Base-by-base conservation (phyloP, 2,329 filamentous ascomycete genomes). In the Rhinocladiella similis region DNA sequence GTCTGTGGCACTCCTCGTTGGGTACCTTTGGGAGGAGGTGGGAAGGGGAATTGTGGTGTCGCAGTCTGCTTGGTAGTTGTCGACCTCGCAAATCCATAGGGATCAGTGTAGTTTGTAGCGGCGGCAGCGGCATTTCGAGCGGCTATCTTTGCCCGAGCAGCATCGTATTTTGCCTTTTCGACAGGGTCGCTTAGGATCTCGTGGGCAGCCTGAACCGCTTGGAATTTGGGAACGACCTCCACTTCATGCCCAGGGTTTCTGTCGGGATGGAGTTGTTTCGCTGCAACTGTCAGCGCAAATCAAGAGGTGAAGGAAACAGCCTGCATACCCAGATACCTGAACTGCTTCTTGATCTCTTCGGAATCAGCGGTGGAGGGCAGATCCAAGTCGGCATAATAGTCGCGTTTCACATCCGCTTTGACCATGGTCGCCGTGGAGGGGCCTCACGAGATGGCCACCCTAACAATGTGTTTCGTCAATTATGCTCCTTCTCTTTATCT, bases 311-410 rank as follows among this genome's bases (percentile, higher is more conserved):
- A 36, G 16, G 14, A 45, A 16, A 35, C 13, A 42, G 63, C 78
- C 56, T 76, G 20, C 43, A n/a, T 46, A 90, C 88, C 88, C 68
- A 96, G 82, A 72, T 91, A 91, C 64, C 88, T 84, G 73, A 91
- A 96, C 67, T 92, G 88, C 72, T 88, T 94, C 76, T 90, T 93
- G 69, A 96, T 86, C 39, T 94, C 90, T 27, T 86, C 83, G 42
- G 84, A 75, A 63, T 88, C 84, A 51, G 89, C 89, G 65, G 81
- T 82, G 10, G 82, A 76, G 1, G 83, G 73, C 54, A 96, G 75
- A 62, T 90, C 89, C 53, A 96, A 80, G 75, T 95, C 91, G 60
- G 85, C 87, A 74, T 96, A 96, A 73, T 94, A 94, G 74, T 95
- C 89, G 66, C 85, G 83, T 65, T 80, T 82, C 62, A 82, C 78